Conservation (phyloP, 768 basidiomycete genomes). For the Serendipita vermifera region DNA sequence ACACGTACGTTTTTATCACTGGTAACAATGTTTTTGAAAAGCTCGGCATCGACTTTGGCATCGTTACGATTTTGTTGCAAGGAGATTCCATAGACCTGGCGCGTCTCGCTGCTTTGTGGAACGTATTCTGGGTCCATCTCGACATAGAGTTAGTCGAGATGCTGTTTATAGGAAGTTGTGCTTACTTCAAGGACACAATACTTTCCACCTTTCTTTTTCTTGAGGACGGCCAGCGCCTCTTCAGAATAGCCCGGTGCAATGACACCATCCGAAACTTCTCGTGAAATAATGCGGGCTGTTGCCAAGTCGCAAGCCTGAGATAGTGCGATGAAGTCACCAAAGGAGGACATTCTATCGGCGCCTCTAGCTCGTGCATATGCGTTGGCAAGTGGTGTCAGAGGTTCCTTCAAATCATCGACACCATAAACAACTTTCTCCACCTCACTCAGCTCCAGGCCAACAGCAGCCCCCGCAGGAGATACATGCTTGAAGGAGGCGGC, state of each 20-base stretch:
- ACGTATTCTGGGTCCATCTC: conserved; percentile 82
- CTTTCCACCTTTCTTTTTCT: conserved; percentile 96
- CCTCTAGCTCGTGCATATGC: conserved; percentile 96
- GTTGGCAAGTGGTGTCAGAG: conserved; percentile 73
- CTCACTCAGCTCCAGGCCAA: conserved; percentile 70
- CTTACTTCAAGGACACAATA: conserved; percentile 90
- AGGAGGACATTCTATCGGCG: conserved; percentile 98
- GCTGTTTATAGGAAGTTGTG: neutral
- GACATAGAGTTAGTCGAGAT: neutral
- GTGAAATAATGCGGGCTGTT: conserved; percentile 93
- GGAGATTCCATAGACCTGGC: conserved; percentile 87
- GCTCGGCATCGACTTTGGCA: conserved; percentile 61
- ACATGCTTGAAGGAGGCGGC: conserved; percentile 99
- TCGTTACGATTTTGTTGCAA: conserved; percentile 88
- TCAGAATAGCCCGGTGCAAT: conserved; percentile 87
- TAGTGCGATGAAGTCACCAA: conserved; percentile 96
- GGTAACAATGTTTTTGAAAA: conserved; percentile 84
- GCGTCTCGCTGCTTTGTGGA: conserved; percentile 73
- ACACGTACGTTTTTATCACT: conserved; percentile 65
- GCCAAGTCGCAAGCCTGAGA: conserved; percentile 86
- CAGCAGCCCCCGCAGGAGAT: conserved; percentile 93
- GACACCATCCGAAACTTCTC: conserved; percentile 97
- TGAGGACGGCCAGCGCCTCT: conserved; percentile 79
- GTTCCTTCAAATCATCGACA: conserved; percentile 86
- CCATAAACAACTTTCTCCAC: conserved; percentile 90